Evolutionary conservation across 129 eudicot genomes (phyloP), one percentile per base, ranked within the genome.

Genomic region (Arctium minus): DNA sequence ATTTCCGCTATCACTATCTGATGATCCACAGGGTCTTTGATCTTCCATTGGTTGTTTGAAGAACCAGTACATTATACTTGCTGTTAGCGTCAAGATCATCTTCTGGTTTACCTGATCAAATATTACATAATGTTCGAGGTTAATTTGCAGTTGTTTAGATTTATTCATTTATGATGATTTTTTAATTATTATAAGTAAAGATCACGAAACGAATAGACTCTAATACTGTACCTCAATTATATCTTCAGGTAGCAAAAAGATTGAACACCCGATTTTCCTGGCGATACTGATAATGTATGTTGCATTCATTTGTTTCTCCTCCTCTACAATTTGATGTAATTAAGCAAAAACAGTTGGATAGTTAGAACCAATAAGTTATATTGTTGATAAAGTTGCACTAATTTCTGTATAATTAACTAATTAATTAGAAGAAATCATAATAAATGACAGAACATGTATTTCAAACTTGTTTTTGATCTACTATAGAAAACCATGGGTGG

Each of bases 301-400:
- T 81, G 98, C 98, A 78, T 95, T 95, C 98, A 95, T 95, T 94
- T 90, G 92, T 88, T 95, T 93, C 93, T 93, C 97, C 87, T 92
- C 98, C 82, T 95, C 98, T 95, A 80, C 71, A 85, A 72, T 18
- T 35, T 32, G 11, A 31, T 17, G 62, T 12, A 22, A 22, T 22
- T 22, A 50, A 13, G n/a, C 36, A 13, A 31, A 76, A 50, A 46
- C 70, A 76, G 79, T 53, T 10, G 12, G 64, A 0, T 42, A 74
- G 29, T 39, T n/a, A 17, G 10, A 39, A 39, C 32, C 42, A 39
- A 22, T 18, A 75, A 22, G 2, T 42, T 27, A 32, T 53, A 17
- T 6, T 27, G 5, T n/a, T 44, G 31, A 46, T 33, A 30, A 71
- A 71, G 30, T 30, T 36, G 39, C 40, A 9, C 17, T 6, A 36